These are phyloP conservation scores for Pythium diclinum DNA, from an alignment of 352 stramenopile species.

Conservation along the genomic window DNA sequence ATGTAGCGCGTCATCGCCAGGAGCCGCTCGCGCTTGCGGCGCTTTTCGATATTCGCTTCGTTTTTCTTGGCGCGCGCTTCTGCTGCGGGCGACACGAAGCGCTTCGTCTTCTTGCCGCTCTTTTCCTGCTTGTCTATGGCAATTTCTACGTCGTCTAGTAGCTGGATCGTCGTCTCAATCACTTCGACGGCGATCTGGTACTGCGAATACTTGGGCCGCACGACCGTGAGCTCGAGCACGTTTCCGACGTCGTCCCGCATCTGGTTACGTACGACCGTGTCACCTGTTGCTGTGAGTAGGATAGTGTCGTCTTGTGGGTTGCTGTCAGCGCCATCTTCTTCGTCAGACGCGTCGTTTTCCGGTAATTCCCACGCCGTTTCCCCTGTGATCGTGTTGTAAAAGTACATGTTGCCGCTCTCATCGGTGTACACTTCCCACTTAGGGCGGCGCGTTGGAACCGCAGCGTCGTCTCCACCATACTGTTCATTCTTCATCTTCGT, in stretches of 20 bases:
- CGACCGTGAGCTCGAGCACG: slow-evolving; percentile 19
- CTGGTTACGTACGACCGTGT: slow-evolving; percentile 20
- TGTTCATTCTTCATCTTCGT: not conserved
- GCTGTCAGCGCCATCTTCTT: slow-evolving; percentile 4
- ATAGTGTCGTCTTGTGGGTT: not conserved
- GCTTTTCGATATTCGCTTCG: slow-evolving; percentile 36
- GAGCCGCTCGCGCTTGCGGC: slow-evolving; percentile 36
- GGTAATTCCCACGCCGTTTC: slow-evolving; percentile 74
- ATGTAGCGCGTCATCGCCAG: slow-evolving; percentile 38
- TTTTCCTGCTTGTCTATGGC: not conserved
- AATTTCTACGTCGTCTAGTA: slow-evolving; percentile 41
- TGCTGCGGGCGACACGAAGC: slow-evolving; percentile 48
- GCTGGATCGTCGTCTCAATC: slow-evolving; percentile 38
- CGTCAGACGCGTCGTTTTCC: slow-evolving; percentile 29
- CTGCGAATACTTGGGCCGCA: slow-evolving; percentile 23
- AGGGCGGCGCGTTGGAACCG: slow-evolving; percentile 2
- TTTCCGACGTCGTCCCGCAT: slow-evolving; percentile 22
- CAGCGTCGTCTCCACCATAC: not conserved
- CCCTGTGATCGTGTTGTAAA: slow-evolving; percentile 62
- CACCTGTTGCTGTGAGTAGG: slow-evolving; percentile 4
- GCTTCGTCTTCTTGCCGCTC: slow-evolving; percentile 26
- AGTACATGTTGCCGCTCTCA: slow-evolving; percentile 72
- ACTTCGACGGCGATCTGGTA: slow-evolving; percentile 49
- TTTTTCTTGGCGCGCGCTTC: slow-evolving; percentile 52
- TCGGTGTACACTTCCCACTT: slow-evolving; percentile 69